phyloP scores from a whole-genome alignment of 2,329 filamentous ascomycete genomes.

The Ascochyta fabae region DNA sequence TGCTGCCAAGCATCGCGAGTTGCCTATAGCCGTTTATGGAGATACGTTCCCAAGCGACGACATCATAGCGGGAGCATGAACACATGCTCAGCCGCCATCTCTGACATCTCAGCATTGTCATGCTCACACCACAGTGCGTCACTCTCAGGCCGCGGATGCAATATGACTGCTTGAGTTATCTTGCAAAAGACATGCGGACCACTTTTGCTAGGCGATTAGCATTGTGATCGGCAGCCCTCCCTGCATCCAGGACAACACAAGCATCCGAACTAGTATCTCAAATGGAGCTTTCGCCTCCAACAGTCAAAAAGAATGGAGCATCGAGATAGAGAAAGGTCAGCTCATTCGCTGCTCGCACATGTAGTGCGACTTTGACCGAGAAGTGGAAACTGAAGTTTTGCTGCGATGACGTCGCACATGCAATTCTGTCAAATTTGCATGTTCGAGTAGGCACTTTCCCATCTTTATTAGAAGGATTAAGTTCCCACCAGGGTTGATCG shows the following conservation, averaged over 20 bases:
- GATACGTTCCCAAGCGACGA: background rate
- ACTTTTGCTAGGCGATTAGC: conserved; percentile 10
- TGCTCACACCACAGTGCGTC: background rate
- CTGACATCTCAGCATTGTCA: background rate
- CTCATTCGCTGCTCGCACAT: conserved; percentile 2
- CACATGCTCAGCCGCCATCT: background rate
- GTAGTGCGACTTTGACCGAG: conserved; percentile 17
- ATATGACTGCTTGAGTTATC: background rate
- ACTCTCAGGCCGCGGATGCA: background rate
- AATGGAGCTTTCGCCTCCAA: background rate
- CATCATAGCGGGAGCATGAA: background rate
- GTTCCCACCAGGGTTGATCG: background rate
- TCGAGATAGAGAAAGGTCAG: background rate
- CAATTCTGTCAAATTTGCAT: conserved; percentile 31
- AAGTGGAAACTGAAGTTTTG: conserved; percentile 14
- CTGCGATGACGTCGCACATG: conserved; percentile 30
- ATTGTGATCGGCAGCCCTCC: conserved; percentile 14
- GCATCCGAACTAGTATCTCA: background rate
- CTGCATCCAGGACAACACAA: background rate
- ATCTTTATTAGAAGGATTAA: conserved; percentile 5
- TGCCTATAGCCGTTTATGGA: background rate
- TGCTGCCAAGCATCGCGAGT: conserved; percentile 9
- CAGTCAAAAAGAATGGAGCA: conserved; percentile 7
- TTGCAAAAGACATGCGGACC: background rate
- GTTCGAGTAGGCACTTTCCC: conserved; percentile 1